These are phyloP conservation scores for Pichia thaimueangensis DNA, from an alignment of 805 yeast genomes.

Conservation along the genomic window DNA sequence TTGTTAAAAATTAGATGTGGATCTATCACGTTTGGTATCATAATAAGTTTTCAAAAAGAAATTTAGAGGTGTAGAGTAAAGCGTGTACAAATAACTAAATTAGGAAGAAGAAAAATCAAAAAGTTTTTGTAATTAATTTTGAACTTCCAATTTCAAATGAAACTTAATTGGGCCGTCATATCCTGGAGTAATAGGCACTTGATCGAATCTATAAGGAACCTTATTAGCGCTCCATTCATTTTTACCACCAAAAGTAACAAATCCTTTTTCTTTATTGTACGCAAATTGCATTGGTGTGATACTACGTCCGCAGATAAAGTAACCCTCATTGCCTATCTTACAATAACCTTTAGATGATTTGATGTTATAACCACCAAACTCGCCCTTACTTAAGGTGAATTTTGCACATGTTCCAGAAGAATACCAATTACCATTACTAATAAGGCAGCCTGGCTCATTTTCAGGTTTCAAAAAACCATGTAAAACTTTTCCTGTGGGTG, in stretches of 20 bases:
- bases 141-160: slow-evolving; percentile 34
- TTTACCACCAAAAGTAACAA: slow-evolving; percentile 56
- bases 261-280: slow-evolving; percentile 38
- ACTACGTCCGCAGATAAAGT: slow-evolving; percentile 27
- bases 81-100: too few relatives aligned
- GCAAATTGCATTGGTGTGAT: slow-evolving; percentile 51
- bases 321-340: slow-evolving; percentile 35
- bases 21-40: too few relatives aligned
- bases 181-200: slow-evolving; percentile 44
- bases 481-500: slow-evolving; percentile 29
- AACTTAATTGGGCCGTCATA: slow-evolving; percentile 33
- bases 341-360: slow-evolving; percentile 72
- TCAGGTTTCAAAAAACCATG: slow-evolving; percentile 46
- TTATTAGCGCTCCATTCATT: slow-evolving; percentile 51
- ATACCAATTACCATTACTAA: slow-evolving; percentile 84
- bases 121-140: too few relatives aligned
- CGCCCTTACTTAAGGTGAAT: slow-evolving; percentile 49
- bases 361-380: slow-evolving; percentile 68
- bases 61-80: too few relatives aligned
- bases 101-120: too few relatives aligned
- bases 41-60: too few relatives aligned
- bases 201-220: slow-evolving; percentile 39
- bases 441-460: slow-evolving; percentile 66
- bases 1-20: too few relatives aligned
- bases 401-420: slow-evolving; percentile 80